Evolutionary conservation across 768 basidiomycete species (phyloP), one percentile per base, ranked within the genome.

Genomic region (Psilocybe azurescens): DNA sequence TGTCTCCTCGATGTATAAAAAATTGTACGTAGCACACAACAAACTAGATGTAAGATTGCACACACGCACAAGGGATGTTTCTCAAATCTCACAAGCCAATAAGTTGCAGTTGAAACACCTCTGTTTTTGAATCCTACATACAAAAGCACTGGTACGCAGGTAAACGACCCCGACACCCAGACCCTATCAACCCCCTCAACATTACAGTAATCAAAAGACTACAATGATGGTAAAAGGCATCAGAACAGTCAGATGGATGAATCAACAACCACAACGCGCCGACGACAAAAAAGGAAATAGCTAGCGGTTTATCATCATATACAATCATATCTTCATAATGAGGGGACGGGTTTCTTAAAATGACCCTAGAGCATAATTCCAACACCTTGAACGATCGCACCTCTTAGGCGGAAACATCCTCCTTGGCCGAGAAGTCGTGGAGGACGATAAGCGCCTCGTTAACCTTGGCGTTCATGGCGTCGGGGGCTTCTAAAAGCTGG

Each of bases 401-500:
- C 52, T 51, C 59, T 68, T 67, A 66, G 60, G 69, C 70, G 55
- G 63, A 61, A 24, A 58, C 61, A 51, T 65, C 66, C 54, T 74
- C 73, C 69, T 72, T 72, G 63, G 65, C 76, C 74, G 88, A 73
- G 81, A 90, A 98, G 70, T 97, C 95, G 59, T 92, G 89, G 57
- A 98, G 83, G 53, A 98, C 96, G 60, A 82, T 74, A 64, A 98
- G 84, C 33, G 97, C 97, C 82, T 99, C 97, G 62, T 86, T 87
- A 66, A 97, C 91, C 85, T 99, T 99, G 77, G 83, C 79, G 71
- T 86, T 86, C 83, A 99, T 87, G 47, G 95, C 87, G 9, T 94
- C 93, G 20, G 81, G 79, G 58, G 87, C 79, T 63, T 97, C 95
- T 69, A 99, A 79, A 53, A 99, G 86, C 78, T 93, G 90, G 30